phyloP scores from a whole-genome alignment of 2,329 filamentous ascomycete species.

The Penicillium sp. region DNA sequence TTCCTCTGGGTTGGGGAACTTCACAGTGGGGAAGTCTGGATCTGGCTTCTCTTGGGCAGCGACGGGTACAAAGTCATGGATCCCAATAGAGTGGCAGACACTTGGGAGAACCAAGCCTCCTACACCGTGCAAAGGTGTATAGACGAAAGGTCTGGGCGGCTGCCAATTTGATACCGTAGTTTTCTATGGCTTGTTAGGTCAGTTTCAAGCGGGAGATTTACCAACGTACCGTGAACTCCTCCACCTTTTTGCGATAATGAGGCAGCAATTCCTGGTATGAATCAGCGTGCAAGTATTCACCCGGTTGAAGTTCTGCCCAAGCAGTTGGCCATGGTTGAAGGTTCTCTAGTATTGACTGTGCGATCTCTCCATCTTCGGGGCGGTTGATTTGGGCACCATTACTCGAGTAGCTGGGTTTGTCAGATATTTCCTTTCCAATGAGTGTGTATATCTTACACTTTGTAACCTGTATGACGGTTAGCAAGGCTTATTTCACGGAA shows the following conservation, averaged over 20 bases:
- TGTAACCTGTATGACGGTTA: conserved; percentile 52
- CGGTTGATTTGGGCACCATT: conserved; percentile 68
- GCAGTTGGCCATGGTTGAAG: conserved; percentile 50
- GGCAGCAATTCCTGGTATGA: conserved; percentile 30
- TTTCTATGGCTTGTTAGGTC: conserved; percentile 28
- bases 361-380: conserved; percentile 61
- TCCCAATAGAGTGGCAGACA: conserved; percentile 36
- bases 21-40: conserved; percentile 64
- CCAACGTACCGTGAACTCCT: conserved; percentile 33
- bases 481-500: neutral
- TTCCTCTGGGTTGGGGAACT: conserved; percentile 67
- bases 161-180: conserved; percentile 34
- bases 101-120: conserved; percentile 39
- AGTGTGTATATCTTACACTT: conserved; percentile 48
- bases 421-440: conserved; percentile 15
- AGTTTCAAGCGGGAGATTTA: neutral
- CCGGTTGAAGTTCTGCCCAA: conserved; percentile 51
- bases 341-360: conserved; percentile 57
- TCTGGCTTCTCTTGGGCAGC: conserved; percentile 57
- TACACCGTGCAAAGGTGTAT: conserved; percentile 44
- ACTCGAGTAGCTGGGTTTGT: conserved; percentile 54
- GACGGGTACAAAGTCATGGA: conserved; percentile 38
- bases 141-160: conserved; percentile 40
- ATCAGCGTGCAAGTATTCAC: conserved; percentile 31
- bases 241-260: conserved; percentile 33